Conservation (phyloP, 2,329 filamentous ascomycete species). For the Gaeumannomyces sp. region DNA sequence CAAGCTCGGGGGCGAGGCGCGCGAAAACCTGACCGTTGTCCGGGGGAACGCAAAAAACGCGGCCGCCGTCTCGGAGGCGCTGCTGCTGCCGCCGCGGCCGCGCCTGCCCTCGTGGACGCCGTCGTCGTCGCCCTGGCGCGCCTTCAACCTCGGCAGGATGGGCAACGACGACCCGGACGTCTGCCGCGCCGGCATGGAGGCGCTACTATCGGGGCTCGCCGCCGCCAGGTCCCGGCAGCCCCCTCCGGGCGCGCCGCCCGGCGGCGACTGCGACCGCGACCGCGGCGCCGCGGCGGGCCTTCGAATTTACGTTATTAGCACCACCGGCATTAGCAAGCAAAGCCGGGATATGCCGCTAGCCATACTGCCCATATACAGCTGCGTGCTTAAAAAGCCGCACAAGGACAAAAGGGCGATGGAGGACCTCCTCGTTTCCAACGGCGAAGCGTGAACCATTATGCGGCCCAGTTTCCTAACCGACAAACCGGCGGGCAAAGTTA, state of each 20-base stretch:
- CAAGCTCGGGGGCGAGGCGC: background rate
- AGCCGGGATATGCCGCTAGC: slow-evolving; percentile 34
- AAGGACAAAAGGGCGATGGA: slow-evolving; percentile 41
- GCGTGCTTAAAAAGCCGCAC: slow-evolving; percentile 31
- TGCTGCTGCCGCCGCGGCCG: slow-evolving; percentile 22
- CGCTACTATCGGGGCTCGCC: slow-evolving; percentile 34
- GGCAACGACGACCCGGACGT: slow-evolving; percentile 39
- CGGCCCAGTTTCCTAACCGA: slow-evolving; percentile 26
- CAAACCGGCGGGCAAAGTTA: slow-evolving; percentile 9
- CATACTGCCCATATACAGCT: slow-evolving; percentile 35
- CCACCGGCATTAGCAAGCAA: slow-evolving; percentile 34
- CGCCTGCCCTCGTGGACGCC: slow-evolving; percentile 33
- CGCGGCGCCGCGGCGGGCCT: slow-evolving; percentile 18
- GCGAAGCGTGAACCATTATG: slow-evolving; percentile 26
- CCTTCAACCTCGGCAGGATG: slow-evolving; percentile 26
- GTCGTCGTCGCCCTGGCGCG: slow-evolving; percentile 44
- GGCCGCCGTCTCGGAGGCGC: slow-evolving; percentile 28
- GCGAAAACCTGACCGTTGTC: slow-evolving; percentile 34
- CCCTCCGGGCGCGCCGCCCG: background rate
- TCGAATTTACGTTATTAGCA: slow-evolving; percentile 31
- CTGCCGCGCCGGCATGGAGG: slow-evolving; percentile 37
- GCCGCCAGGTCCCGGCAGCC: no score
- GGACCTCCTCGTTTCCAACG: slow-evolving; percentile 22
- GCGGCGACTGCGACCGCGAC: background rate
- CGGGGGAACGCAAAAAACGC: slow-evolving; percentile 42